These are phyloP conservation scores for Corymbia citriodora DNA, from an alignment of 441 rosid genomes.

Conservation along the genomic window DNA sequence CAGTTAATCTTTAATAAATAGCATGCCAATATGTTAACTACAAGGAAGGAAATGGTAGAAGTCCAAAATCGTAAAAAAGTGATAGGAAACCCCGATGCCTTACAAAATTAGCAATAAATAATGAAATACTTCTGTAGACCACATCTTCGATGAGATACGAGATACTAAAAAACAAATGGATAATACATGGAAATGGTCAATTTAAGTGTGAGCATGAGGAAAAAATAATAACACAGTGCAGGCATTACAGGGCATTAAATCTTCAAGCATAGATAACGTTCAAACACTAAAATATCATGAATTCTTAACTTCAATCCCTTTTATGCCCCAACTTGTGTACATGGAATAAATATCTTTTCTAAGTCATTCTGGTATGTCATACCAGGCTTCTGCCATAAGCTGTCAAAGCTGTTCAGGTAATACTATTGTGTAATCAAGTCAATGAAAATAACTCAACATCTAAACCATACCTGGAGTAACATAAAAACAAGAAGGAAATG, in stretches of 20 bases:
- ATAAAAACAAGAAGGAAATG: neutral
- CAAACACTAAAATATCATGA: neutral
- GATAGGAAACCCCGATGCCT: neutral
- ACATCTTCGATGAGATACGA: neutral
- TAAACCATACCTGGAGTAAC: neutral
- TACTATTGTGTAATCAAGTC: neutral
- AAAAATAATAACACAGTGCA: neutral
- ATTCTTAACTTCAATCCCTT: neutral
- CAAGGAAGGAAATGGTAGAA: neutral
- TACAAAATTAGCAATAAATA: neutral
- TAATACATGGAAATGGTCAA: neutral
- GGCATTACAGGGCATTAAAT: neutral
- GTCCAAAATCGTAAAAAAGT: neutral
- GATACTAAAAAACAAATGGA: neutral
- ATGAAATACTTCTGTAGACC: neutral
- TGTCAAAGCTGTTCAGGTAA: neutral
- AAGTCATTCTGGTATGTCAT: neutral
- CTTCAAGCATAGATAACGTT: neutral
- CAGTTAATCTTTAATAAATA: neutral
- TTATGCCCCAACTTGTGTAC: neutral
- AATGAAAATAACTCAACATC: neutral
- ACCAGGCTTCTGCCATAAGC: neutral
- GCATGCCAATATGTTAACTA: neutral
- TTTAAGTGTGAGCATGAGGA: neutral
- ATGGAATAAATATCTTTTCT: neutral